phyloP scores from a whole-genome alignment of 1,284 basidiomycete genomes.

The Cutaneotrichosporon cutaneum region DNA sequence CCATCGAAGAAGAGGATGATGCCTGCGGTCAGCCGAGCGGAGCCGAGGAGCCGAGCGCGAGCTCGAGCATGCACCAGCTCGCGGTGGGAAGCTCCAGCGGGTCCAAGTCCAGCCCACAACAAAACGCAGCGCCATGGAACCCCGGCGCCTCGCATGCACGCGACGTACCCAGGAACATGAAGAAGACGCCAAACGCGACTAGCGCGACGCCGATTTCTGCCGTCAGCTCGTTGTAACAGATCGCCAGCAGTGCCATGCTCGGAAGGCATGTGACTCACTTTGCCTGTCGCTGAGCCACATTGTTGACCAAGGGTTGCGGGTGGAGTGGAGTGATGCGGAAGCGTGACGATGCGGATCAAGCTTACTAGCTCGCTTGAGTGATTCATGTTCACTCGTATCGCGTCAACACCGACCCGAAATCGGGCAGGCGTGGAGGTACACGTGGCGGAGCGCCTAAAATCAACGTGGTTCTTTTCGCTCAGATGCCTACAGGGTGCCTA shows the following conservation, averaged over 20 bases:
- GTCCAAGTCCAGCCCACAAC: too few species aligned
- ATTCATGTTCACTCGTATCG: neutral
- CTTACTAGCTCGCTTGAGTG: too few species aligned
- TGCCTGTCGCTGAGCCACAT: slow-evolving; percentile 72
- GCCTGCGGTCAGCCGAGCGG: slow-evolving; percentile 48
- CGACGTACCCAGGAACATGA: slow-evolving; percentile 77
- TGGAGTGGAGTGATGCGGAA: neutral
- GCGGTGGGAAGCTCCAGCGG: neutral
- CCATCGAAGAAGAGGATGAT: slow-evolving; percentile 97
- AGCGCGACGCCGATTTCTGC: slow-evolving; percentile 93
- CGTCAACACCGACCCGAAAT: neutral
- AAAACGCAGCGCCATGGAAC: neutral
- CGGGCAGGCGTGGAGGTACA: neutral
- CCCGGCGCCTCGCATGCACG: neutral
- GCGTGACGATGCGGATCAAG: neutral
- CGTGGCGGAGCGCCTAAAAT: slow-evolving; percentile 9
- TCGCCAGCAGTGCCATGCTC: neutral
- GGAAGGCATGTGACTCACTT: slow-evolving; percentile 54
- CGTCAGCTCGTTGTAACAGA: neutral
- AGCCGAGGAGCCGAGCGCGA: neutral
- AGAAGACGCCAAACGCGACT: slow-evolving; percentile 93
- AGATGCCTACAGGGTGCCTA: too few species aligned
- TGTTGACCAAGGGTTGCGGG: neutral
- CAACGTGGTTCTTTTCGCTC: too few species aligned
- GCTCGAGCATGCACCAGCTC: too few species aligned